phyloP scores from a whole-genome alignment of 108 stramenopile species.

The Cyclostephanos tholiformis region DNA sequence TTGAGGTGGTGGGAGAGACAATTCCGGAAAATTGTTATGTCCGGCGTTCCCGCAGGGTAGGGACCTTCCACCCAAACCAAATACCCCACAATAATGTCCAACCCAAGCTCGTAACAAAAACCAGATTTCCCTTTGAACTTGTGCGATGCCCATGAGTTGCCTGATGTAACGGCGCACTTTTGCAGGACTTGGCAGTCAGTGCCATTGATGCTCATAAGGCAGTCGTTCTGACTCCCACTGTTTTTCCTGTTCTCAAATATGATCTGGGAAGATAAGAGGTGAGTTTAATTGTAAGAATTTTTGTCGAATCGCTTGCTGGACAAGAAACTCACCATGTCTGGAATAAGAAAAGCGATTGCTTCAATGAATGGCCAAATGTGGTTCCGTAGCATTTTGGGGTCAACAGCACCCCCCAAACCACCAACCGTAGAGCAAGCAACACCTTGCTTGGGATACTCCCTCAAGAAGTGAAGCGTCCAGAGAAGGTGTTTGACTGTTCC shows the following conservation, averaged over 20 bases:
- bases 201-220: conserved; percentile 18
- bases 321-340: no score
- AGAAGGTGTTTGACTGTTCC: conserved; percentile 6
- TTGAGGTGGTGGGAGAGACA: conserved; percentile 17
- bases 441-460: conserved; percentile 3
- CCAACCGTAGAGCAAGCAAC: conserved; percentile 4
- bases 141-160: conserved; percentile 12
- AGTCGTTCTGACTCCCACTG: conserved; percentile 9
- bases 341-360: neutral
- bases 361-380: conserved; percentile 16
- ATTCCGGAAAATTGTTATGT: conserved; percentile 30
- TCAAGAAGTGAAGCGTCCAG: conserved; percentile 19
- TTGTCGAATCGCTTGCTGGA: no score
- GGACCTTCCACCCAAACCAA: conserved; percentile 43
- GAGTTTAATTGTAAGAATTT: no score
- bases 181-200: conserved; percentile 7
- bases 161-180: neutral
- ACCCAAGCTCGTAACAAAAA: conserved; percentile 40
- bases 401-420: conserved; percentile 11
- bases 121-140: conserved; percentile 40
- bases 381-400: conserved; percentile 27
- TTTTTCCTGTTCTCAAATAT: conserved; percentile 14
- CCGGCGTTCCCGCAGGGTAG: conserved; percentile 24
- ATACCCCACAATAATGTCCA: conserved; percentile 31
- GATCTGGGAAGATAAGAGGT: neutral